Base-by-base conservation (phyloP, 2,329 filamentous ascomycete species). In the Aspergillus japonicus region DNA sequence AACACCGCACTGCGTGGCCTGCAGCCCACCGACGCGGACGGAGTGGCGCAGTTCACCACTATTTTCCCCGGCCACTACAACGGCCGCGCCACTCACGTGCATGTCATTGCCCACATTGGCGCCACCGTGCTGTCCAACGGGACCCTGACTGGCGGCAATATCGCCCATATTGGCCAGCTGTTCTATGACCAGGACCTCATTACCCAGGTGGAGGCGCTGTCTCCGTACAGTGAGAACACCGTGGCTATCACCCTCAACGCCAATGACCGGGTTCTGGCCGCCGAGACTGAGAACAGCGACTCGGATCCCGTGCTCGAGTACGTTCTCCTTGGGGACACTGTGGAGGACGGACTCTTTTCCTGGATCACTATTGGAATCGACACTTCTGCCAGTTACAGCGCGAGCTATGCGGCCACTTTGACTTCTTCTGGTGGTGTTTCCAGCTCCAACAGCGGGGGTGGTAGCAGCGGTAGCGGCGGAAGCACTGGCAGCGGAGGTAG, bases 101-200 rank as follows among this genome's bases (percentile, higher is more conserved):
- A 73, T 39, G 59, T 74, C 39, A 58, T 73, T 35, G 69, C 70
- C 3, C 72, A 74, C 51, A 60, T 66, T 19, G 72, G 72, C 11
- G 68, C 66, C 4, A 62, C 66, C 14, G 63, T 79, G 8, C 54
- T 71, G 39, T 26, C 62, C 1, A 71, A 71, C 57, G 66, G 67
- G 16, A 71, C 70, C 1, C 79, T 83, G 59, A 74, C 75, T 39
- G 82, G 80, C 54, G 78, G 77, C 19, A 78, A 73, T 47, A 80
- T 84, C 54, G 78, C 82, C 7, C 86, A 89, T 70, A 80, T 87
- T 42, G 86, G 86, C n/a, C 86, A 89, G 70, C 68, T 86, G 50
- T 88, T 85, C 78, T 85, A 83, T 49, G 84, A 88, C 66, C 81
- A 87, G 68, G 75, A 77, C 59, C 78, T 88, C 16, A 78, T 83